Evolutionary conservation across 1,284 basidiomycete species (phyloP), one percentile per base, ranked within the genome.

Genomic region (Trametes hirsuta): DNA sequence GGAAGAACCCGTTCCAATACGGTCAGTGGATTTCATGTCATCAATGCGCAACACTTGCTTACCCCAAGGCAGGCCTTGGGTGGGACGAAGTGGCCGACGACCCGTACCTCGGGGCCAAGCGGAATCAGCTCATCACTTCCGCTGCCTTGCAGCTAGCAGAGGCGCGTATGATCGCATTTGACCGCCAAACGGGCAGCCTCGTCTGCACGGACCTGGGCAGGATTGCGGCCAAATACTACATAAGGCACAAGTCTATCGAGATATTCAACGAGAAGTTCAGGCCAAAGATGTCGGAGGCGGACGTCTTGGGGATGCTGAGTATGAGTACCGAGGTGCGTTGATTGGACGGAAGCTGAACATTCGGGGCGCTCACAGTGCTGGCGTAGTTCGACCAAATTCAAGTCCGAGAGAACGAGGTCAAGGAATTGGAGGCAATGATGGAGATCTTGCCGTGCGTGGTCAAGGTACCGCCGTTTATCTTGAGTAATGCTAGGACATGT

Each of bases 221-320:
- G 61, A 97, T 99, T 67, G 96, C 97, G 0, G 95, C 97, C 2
- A 95, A 93, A 72, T 99, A 98, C 76, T 99, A 99, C 76, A 91
- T 99, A 66, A 86, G 91, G 37, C 81, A 94, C 74, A 80, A 85
- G 52, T 96, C 95, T 1, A 90, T 99, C 39, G 94, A 95, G 72
- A 85, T 93, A 3, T 99, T 97, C 81, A 95, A 95, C 76, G 77
- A 87, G 64, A 77, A 85, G 63, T 94, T 99, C 76, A 84, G 86
- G 55, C 83, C 88, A 1, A 86, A 79, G 61, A 98, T 99, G 95
- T 88, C 91, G 12, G 97, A 99, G 74, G 97, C 96, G 1, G 96
- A 99, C 74, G 86, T 95, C 24, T 82, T 99, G 49, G 83, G 77
- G 6, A 87, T 98, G 85, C 82, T 99, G 40, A 89, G 93, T 65